phyloP scores from a whole-genome alignment of 2,329 filamentous ascomycete species.

The Neobulgaria alba region DNA sequence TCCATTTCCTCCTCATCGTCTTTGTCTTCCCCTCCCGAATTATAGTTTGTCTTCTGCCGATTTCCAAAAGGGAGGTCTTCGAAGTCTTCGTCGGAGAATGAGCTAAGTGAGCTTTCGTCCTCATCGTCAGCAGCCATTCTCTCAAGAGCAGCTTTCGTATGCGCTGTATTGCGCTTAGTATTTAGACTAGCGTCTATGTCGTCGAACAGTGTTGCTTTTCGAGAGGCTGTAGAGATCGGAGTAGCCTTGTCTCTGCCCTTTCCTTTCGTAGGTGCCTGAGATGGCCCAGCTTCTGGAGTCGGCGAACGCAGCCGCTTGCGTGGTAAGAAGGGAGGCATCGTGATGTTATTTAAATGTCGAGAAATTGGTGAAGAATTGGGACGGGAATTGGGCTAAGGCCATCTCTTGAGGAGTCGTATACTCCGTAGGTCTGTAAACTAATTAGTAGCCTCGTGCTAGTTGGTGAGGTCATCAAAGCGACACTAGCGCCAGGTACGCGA shows the following conservation, averaged over 20 bases:
- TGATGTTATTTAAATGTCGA: no score
- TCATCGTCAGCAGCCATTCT: conserved; percentile 36
- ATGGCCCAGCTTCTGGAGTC: conserved; percentile 26
- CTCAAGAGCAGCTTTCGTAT: conserved; percentile 33
- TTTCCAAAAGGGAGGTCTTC: conserved; percentile 39
- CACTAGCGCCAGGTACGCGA: no score
- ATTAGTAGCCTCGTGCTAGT: no score
- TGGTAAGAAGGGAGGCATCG: conserved; percentile 60
- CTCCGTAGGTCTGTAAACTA: no score
- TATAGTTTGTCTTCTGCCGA: conserved; percentile 31
- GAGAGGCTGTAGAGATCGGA: conserved; percentile 27
- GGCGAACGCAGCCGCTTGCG: conserved; percentile 56
- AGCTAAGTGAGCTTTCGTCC: conserved; percentile 29
- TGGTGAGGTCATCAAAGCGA: no score
- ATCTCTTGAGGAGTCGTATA: no score
- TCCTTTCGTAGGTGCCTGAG: conserved; percentile 16
- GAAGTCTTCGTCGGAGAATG: conserved; percentile 43
- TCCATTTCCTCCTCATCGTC: conserved; percentile 47
- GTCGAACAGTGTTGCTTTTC: conserved; percentile 53
- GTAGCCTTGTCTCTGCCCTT: conserved; percentile 21
- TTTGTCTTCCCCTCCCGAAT: conserved; percentile 28
- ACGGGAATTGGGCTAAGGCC: no score
- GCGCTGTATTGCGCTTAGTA: conserved; percentile 32
- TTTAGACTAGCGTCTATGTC: conserved; percentile 42
- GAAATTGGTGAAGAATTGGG: no score